Evolutionary conservation across 2,329 filamentous ascomycete genomes (phyloP), one percentile per base, ranked within the genome.

Genomic region (Pyrenophora graminea): DNA sequence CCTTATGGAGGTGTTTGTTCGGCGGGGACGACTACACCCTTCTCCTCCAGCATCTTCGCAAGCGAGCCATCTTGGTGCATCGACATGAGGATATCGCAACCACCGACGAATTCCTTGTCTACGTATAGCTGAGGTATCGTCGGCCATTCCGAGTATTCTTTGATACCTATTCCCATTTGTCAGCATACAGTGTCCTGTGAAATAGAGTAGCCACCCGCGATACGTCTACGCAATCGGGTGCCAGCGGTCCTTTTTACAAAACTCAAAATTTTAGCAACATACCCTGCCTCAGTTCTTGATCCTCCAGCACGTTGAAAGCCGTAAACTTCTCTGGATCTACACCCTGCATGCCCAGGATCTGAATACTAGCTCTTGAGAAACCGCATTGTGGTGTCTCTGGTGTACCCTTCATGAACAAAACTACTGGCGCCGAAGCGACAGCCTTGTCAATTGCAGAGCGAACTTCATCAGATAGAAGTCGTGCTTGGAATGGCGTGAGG

Each of bases 391-490:
- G 94, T 55, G 85, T 90, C 78, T 97, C 92, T 51, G 94, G 94
- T 1, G 94, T 97, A 53, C 94, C 94, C 80, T 99, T 99, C 94
- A 99, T 99, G 81, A 99, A 99, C 50, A 99, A 82, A 1, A 99
- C 94, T 0, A 99, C 93, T 2, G 93, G 93, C 0, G 92, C 89
- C 1, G 91, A 92, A 19, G 79, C 81, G 13, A 99, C 87, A 27
- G 93, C 93, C 74, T 91, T 90, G 75, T 97, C 90, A 67, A 99
- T 99, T 21, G 92, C 91, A 33, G 85, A 77, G 56, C 83, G 85
- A 9, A 90, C 94, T 69, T 91, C 84, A 63, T 87, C 83, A 27
- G 93, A 97, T 40, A 99, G 83, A 34, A 90, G 82, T 50, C 91
- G 88, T 52, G 82, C 76, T 61, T 79, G 75, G 46, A 77, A 70